phyloP scores from a whole-genome alignment of 148 eudicot species.

The Euryodendron excelsum region DNA sequence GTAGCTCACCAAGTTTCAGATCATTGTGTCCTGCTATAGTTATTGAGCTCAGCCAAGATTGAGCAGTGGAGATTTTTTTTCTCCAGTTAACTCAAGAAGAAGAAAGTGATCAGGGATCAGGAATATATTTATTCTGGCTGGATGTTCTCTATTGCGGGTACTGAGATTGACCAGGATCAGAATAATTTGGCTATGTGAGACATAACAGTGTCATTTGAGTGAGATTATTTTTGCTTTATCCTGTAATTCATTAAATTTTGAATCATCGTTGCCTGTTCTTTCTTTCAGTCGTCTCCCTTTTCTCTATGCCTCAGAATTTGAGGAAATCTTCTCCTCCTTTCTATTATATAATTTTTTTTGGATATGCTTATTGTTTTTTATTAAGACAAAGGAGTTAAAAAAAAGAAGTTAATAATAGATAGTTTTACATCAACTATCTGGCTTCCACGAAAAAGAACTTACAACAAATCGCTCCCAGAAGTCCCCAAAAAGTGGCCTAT shows the following conservation, averaged over 20 bases:
- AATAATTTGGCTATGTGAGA: not conserved
- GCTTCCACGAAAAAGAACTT: slow-evolving; percentile 24
- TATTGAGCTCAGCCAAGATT: not conserved
- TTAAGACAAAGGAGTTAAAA: not conserved
- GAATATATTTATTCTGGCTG: not conserved
- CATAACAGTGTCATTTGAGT: too few species aligned
- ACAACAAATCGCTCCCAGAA: slow-evolving; percentile 98
- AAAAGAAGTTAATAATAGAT: slow-evolving; percentile 1
- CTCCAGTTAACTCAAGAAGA: not conserved
- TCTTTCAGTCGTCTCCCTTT: too few species aligned
- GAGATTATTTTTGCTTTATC: too few species aligned
- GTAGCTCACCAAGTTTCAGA: too few species aligned
- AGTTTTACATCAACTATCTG: not conserved
- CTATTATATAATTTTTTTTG: not conserved
- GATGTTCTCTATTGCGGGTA: not conserved
- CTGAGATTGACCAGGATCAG: too few species aligned
- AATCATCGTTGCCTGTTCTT: too few species aligned
- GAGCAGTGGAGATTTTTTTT: not conserved
- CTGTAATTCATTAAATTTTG: too few species aligned
- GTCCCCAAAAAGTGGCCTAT: slow-evolving; percentile 95
- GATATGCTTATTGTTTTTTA: not conserved
- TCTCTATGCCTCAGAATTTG: too few species aligned
- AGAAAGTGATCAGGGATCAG: not conserved
- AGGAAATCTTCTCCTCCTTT: not conserved
- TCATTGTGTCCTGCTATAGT: too few species aligned